phyloP scores from a whole-genome alignment of 352 stramenopile species.

The Phytophthora constricta region DNA sequence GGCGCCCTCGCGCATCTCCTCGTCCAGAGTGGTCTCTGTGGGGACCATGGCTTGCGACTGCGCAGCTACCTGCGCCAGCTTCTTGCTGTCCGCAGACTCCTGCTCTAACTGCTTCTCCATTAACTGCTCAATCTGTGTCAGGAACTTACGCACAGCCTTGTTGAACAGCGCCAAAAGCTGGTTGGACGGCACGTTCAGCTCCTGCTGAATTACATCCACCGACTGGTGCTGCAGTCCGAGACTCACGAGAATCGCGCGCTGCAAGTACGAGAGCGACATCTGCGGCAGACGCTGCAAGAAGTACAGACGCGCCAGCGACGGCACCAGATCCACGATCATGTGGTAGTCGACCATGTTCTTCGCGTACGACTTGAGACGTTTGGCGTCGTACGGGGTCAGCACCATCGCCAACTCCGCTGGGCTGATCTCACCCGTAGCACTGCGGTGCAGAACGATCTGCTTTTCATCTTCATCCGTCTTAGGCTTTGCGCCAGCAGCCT shows the following conservation, averaged over 20 bases:
- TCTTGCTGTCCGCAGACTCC: slow-evolving; percentile 62
- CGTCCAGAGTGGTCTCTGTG: slow-evolving; percentile 82
- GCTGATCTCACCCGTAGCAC: slow-evolving; percentile 78
- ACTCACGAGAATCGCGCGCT: slow-evolving; percentile 95
- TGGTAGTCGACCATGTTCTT: slow-evolving; percentile 99
- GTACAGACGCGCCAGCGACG: slow-evolving; percentile 94
- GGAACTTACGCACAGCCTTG: slow-evolving; percentile 94
- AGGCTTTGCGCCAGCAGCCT: slow-evolving; percentile 32
- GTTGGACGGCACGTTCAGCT: slow-evolving; percentile 95
- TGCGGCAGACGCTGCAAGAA: slow-evolving; percentile 95
- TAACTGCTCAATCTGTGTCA: slow-evolving; percentile 77
- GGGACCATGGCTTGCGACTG: slow-evolving; percentile 81
- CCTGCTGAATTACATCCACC: slow-evolving; percentile 93
- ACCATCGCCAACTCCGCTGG: slow-evolving; percentile 91
- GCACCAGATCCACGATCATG: slow-evolving; percentile 98
- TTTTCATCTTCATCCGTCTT: slow-evolving; percentile 22
- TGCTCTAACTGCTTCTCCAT: slow-evolving; percentile 87
- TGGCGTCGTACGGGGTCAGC: slow-evolving; percentile 97
- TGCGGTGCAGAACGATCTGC: slow-evolving; percentile 57
- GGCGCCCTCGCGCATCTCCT: slow-evolving; percentile 80
- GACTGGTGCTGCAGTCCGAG: slow-evolving; percentile 94
- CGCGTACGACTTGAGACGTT: slow-evolving; percentile 97
- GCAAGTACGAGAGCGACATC: slow-evolving; percentile 95
- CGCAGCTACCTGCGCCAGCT: slow-evolving; percentile 60
- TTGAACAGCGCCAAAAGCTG: slow-evolving; percentile 99